phyloP scores from a whole-genome alignment of 495 filamentous ascomycete species.

The Neohortaea acidophila region DNA sequence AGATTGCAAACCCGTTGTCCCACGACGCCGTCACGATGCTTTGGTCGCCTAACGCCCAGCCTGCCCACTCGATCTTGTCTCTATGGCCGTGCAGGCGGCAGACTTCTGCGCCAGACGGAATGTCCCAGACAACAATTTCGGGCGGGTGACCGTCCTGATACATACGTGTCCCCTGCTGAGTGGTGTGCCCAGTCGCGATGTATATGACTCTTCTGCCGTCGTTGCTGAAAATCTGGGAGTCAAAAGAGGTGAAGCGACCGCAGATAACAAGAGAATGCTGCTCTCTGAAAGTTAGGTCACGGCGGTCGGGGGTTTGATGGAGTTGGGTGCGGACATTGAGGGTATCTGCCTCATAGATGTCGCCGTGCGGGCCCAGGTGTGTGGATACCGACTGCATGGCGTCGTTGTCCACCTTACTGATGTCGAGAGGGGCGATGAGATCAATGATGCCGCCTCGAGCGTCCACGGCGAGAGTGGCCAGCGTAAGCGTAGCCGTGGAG shows the following conservation, averaged over 20 bases:
- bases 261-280: too few relatives aligned
- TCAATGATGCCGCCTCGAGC: neutral
- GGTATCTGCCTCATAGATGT: too few relatives aligned
- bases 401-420: neutral
- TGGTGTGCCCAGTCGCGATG: neutral
- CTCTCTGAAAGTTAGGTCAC: too few relatives aligned
- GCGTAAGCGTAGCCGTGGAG: neutral
- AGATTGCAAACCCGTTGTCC: constrained; percentile 25
- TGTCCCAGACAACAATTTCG: constrained; percentile 9
- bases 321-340: too few relatives aligned
- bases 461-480: neutral
- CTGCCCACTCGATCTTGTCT: constrained; percentile 24
- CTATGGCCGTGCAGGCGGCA: constrained; percentile 22
- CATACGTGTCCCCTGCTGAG: neutral
- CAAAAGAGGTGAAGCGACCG: constrained; percentile 1
- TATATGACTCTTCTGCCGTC: constrained; percentile 1
- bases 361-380: too few relatives aligned
- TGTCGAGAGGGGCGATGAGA: neutral
- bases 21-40: constrained; percentile 23
- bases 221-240: neutral
- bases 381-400: too few relatives aligned
- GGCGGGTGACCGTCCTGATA: neutral
- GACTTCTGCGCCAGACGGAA: neutral
- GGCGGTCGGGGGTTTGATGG: neutral
- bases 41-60: constrained; percentile 21